Evolutionary conservation across 2,329 filamentous ascomycete genomes (phyloP).

Genomic region (Xylariaceae sp.): DNA sequence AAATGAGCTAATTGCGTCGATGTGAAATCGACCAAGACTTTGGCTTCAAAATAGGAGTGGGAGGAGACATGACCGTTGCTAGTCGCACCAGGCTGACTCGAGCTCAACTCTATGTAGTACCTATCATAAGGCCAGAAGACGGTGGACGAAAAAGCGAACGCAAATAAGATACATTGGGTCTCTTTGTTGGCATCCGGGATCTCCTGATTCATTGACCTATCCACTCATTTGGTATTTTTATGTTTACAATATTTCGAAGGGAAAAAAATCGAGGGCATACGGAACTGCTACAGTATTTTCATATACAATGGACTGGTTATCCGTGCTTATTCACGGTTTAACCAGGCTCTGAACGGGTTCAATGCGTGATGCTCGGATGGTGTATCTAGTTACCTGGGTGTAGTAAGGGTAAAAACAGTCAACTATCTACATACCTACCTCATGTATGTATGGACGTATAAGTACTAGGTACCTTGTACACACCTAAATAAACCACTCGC

Average conservation of each 20-base stretch:
- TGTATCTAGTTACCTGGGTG: slow-evolving; percentile 21
- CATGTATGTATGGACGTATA: too few relatives aligned
- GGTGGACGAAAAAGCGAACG: background rate
- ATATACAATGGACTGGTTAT: background rate
- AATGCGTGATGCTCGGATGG: slow-evolving; percentile 24
- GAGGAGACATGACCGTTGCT: background rate
- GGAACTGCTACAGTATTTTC: background rate
- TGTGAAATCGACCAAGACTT: background rate
- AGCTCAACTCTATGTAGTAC: background rate
- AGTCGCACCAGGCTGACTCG: background rate
- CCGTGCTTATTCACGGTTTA: background rate
- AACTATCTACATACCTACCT: too few relatives aligned
- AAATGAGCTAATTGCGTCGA: background rate
- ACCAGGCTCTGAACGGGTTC: slow-evolving; percentile 8
- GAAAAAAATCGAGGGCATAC: too few relatives aligned
- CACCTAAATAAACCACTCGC: background rate
- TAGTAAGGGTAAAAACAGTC: background rate
- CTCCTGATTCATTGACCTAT: background rate
- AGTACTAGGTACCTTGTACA: background rate
- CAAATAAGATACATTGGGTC: background rate
- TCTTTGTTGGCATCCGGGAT: background rate
- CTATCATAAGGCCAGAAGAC: too few relatives aligned
- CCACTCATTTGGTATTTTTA: background rate
- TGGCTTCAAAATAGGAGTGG: background rate
- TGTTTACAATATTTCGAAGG: background rate